Evolutionary conservation across 2,329 filamentous ascomycete genomes (phyloP), one percentile per base, ranked within the genome.

Genomic region (Nigrograna mackinnonii): DNA sequence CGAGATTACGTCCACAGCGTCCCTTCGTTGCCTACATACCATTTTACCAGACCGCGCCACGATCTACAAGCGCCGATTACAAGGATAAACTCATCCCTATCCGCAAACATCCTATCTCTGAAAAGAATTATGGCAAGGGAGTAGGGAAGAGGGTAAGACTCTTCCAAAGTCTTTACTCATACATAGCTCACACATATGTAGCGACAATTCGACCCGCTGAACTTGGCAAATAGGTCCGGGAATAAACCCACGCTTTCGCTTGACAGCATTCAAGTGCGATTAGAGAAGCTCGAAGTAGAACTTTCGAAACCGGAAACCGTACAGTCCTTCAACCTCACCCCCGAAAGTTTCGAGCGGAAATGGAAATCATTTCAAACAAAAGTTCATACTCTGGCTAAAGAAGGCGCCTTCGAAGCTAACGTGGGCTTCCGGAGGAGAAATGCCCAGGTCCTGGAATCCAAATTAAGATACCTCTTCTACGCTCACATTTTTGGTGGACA

Each of bases 381-480:
- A 37, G 1, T 67, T 66, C 30, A 50, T 58, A 34, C 39, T 40
- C 9, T 60, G 56, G 57, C 47, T 56, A 39, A 58, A 56, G 45
- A 44, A 47, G 22, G 47, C 35, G 12, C 26, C 53, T 7, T 41
- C 41, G 12, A 57, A 66, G 37, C 30, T 62, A n/a, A n/a, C 39
- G 2, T 26, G 4, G 22, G 19, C 5, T 36, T 63, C 35, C 19
- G 18, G 52, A 45, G 4, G n/a, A n/a, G 11, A 21, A 12, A 9
- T 20, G 34, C 11, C 16, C 5, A 60, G 45, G 39, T 19, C 5
- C 1, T 65, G 5, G 34, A 53, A 80, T 78, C 67, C n/a, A 81
- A 86, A 55, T 50, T 96, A 26, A 78, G 79, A 45, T 86, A 85
- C 57, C 73, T 80, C 22, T 89, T 94, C 62, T 83, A 85, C 55